A percentile compares a stretch with the other conserved stretches of the same genome.
phyloP scores from a whole-genome alignment of 208 protist genomes.

The Herpetomonas tarakana region DNA sequence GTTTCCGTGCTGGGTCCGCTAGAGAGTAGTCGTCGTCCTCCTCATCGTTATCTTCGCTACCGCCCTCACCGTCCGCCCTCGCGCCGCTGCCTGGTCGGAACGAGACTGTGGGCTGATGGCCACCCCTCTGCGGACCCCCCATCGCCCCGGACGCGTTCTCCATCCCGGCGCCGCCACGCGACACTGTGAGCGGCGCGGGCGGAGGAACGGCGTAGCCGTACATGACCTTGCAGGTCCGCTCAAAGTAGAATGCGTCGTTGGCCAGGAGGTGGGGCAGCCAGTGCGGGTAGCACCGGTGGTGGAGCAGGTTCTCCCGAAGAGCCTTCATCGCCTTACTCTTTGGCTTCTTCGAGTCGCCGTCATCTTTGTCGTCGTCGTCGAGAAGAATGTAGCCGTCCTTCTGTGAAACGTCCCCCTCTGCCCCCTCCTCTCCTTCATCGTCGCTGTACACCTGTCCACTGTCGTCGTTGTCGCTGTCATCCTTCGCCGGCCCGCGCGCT shows the following conservation, averaged over 20 bases:
- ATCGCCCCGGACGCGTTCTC: constrained; percentile 10
- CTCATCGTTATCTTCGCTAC: constrained; percentile 1
- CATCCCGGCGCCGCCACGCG: constrained; percentile 8
- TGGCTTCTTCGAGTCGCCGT: neutral
- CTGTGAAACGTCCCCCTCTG: constrained; percentile 12
- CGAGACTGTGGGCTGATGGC: too few species aligned
- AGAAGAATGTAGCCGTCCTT: constrained; percentile 1
- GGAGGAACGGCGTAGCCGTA: constrained; percentile 65
- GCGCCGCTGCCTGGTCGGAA: too few species aligned
- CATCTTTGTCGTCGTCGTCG: constrained; percentile 1
- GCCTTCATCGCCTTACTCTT: neutral
- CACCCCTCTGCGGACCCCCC: too few species aligned
- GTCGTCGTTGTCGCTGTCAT: constrained; percentile 19
- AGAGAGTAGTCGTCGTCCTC: constrained; percentile 5
- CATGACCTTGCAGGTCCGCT: constrained; percentile 54
- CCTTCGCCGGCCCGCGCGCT: constrained; percentile 3
- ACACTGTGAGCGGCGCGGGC: neutral
- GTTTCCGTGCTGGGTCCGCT: too few species aligned
- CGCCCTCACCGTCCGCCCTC: neutral
- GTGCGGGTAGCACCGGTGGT: constrained; percentile 29
- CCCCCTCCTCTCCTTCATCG: constrained; percentile 21
- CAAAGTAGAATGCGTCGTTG: constrained; percentile 56
- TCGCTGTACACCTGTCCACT: neutral
- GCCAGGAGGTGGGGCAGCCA: constrained; percentile 66
- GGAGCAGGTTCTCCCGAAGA: constrained; percentile 14